Evolutionary conservation across 345 rosid species (phyloP), one percentile per base, ranked within the genome.

Genomic region (Eucalyptus tenuipes): DNA sequence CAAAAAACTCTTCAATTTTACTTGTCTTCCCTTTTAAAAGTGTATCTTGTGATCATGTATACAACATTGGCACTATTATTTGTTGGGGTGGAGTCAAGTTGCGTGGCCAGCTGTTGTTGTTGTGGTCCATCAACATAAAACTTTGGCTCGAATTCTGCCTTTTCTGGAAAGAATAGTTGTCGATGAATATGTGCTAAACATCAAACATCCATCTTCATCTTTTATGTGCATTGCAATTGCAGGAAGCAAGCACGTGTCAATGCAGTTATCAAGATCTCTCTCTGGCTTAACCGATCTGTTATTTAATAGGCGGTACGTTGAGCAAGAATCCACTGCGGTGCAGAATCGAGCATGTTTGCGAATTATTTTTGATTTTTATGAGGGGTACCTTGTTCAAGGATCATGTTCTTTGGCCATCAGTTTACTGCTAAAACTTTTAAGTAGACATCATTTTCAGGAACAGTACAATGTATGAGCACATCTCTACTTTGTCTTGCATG

Each of bases 261-360:
- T 97, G 97, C 95, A 94, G 88, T 91, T 93, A 37, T 92, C 95
- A 24, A 94, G 95, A 91, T 91, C 92, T 24, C 87, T 97, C 87
- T 94, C 96, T 48, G 94, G 95, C 89, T 87, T 96, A 90, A 91
- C 99, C 85, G 89, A 93, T 90, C 90, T 97, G 87, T 88, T 97
- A 18, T 97, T 95, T 89, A 96, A 93, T 91, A 94, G 92, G 95
- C 95, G 98, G 99, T 96, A 93, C 71, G 90, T 53, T 80, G 42
- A 37, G 22, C 59, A 22, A 48, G 86, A 42, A 48, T 57, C 16
- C 33, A 52, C 85, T 79, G 37, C 6, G 4, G 20, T 80, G 66
- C 15, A 75, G 31, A 6, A 49, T 52, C 20, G 4, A 33, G 59
- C 45, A 40, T 49, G 31, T 59, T 59, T 27, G n/a, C 1, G 31